phyloP scores from a whole-genome alignment of 139 green algal genomes.

The Yamagishiella unicocca region DNA sequence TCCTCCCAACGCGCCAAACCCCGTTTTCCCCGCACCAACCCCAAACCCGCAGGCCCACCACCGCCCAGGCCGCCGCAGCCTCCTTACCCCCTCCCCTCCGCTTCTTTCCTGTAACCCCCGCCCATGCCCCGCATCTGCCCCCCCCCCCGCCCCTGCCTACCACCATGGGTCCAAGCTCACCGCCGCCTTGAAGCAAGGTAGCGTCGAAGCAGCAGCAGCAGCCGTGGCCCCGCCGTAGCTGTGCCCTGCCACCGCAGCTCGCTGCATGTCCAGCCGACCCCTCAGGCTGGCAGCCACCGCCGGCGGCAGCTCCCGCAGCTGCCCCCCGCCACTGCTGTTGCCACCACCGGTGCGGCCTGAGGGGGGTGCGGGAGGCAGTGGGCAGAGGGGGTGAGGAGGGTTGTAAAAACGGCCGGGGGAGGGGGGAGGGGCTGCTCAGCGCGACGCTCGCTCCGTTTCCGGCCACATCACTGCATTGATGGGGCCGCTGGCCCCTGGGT shows the following conservation, averaged over 20 bases:
- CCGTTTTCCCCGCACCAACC: no score
- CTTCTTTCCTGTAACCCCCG: not conserved
- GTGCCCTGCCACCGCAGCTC: slow-evolving; percentile 68
- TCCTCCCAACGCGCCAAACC: no score
- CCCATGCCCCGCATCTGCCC: not conserved
- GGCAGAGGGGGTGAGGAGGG: not conserved
- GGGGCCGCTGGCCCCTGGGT: no score
- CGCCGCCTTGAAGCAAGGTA: slow-evolving; percentile 55
- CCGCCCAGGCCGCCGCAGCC: not conserved
- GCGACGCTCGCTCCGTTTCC: no score
- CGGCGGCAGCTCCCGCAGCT: slow-evolving; percentile 7
- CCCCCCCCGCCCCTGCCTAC: slow-evolving; percentile 30
- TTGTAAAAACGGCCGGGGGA: not conserved
- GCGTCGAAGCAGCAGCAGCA: slow-evolving; percentile 53
- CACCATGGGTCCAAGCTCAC: slow-evolving; percentile 79
- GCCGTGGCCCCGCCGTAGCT: slow-evolving; percentile 77
- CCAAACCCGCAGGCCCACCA: no score
- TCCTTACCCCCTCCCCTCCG: not conserved
- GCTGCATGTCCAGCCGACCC: slow-evolving; percentile 60
- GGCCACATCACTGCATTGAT: no score
- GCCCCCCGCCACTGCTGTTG: no score
- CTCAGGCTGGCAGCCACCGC: slow-evolving; percentile 36
- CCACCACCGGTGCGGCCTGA: no score
- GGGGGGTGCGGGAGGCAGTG: not conserved
- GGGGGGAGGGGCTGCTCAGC: no score